Evolutionary conservation across 192 early-diverging fungal genomes (phyloP), one percentile per base, ranked within the genome.

Genomic region (Helicostylum pulchrum): DNA sequence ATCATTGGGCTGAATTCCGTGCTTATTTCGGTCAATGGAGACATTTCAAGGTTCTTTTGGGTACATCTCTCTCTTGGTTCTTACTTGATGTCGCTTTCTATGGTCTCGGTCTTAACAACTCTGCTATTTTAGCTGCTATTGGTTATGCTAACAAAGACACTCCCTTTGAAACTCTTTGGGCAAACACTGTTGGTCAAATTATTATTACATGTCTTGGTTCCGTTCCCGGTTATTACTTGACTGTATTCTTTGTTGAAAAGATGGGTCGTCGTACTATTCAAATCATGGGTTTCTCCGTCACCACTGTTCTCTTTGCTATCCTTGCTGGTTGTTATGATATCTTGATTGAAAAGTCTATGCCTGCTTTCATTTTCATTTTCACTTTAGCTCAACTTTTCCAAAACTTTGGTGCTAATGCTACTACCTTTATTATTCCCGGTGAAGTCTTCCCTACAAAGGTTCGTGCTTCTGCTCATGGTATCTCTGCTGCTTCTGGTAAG

Each of bases 221-320:
- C 45, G 80, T 98, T 15, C 95, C 95, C 39, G 95, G 95, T 49
- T 98, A 96, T 85, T 94, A 87, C 85, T 76, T 91, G 53, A 78
- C 89, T 17, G 92, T 98, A 61, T 83, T 87, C 61, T 75, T 86
- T 23, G 84, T 98, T 53, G 95, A 98, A 59, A 69, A 75, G 49
- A 61, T 88, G 34, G 95, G 95, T 61, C 91, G 95, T 67, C 91
- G 88, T 61, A 85, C 75, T n/a, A 98, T 98, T 66, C 93, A 95
- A 73, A 81, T 91, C 53, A 75, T 89, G 60, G 95, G 95, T 32
- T 97, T 95, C 73, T 74, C 69, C 10, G 77, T 89, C 65, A 78
- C 92, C 49, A 85, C 90, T 26, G 66, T 92, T 15, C 73, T 92
- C 56, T 92, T 93, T 63, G 76, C 83, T 39, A 72, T 87, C 50